phyloP scores from a whole-genome alignment of 768 basidiomycete species.

The Suillus americanus region DNA sequence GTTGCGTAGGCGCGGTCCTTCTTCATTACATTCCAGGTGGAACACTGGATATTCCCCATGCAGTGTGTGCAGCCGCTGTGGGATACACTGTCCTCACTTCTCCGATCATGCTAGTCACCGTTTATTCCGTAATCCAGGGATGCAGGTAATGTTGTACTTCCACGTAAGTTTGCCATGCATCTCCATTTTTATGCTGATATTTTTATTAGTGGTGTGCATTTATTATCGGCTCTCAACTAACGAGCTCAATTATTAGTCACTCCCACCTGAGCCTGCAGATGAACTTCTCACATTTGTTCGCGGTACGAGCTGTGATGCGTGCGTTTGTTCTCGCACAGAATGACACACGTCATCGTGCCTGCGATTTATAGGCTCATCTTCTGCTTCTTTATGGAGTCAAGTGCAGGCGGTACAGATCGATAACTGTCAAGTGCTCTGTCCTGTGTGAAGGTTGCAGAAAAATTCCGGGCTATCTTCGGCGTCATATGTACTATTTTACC shows the following conservation, averaged over 20 bases:
- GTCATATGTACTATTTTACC: neutral
- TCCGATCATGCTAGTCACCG: neutral
- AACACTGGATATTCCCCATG: conserved; percentile 7
- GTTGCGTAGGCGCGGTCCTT: conserved; percentile 1
- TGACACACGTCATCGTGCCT: too few species aligned
- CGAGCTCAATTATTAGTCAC: neutral
- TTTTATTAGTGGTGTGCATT: neutral
- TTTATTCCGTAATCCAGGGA: neutral
- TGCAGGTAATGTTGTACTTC: neutral
- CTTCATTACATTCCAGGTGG: conserved; percentile 1
- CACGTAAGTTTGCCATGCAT: neutral
- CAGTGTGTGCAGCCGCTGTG: conserved; percentile 3
- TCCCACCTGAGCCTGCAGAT: neutral
- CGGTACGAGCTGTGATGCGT: too few species aligned
- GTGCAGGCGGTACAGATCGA: too few species aligned
- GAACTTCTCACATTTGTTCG: neutral
- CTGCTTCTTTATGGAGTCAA: too few species aligned
- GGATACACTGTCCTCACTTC: conserved; percentile 4
- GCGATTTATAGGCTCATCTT: neutral
- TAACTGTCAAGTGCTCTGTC: too few species aligned
- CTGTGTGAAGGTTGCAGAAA: neutral
- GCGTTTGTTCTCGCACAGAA: neutral
- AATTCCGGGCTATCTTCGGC: neutral
- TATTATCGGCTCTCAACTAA: neutral
- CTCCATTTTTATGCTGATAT: neutral